Evolutionary conservation across 1,284 basidiomycete genomes (phyloP), one percentile per base, ranked within the genome.

Genomic region (Mycena citricolor): DNA sequence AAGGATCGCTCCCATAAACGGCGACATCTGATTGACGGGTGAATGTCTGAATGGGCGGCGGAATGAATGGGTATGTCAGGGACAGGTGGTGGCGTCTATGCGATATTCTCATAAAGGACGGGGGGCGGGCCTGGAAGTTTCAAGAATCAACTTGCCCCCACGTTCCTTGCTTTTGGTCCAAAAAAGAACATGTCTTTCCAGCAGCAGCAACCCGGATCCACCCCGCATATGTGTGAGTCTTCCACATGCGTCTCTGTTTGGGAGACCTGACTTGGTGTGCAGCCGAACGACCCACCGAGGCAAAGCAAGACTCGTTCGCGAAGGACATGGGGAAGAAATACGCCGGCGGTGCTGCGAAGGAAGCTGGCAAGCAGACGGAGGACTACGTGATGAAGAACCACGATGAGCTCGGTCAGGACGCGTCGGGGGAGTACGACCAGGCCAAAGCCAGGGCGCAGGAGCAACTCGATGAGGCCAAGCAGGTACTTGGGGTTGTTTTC

Each of bases 381-480:
- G 50, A 52, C 25, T 46, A 46, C 22, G 29, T 43, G 8, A 32
- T 24, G 19, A 47, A 49, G 14, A 38, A 70, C 39, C 73, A 71
- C 10, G 62, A 67, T 1, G 62, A 74, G 23, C 62, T 73, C 5
- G 65, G 70, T 8, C 66, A 71, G 11, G 69, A 71, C 1, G 71
- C 78, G 0, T 68, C 73, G 36, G 73, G 77, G 37, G 75, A 73
- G 2, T 84, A 88, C 55, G 69, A 76, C 31, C 67, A 83, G 37
- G 76, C 81, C 37, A 63, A 72, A 47, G 66, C 65, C 33, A 66
- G 69, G 40, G 77, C 81, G 54, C 68, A 74, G 19, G 79, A 81
- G 41, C 66, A 59, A 12, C 69, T 70, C 3, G 69, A 71, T 4
- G 69, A 66, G 1, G 80, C 83, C 53, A 71, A 77, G 24, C 47